These are phyloP conservation scores for Fusarium sp. DNA, from an alignment of 2,329 filamentous ascomycete genomes.

Conservation along the genomic window DNA sequence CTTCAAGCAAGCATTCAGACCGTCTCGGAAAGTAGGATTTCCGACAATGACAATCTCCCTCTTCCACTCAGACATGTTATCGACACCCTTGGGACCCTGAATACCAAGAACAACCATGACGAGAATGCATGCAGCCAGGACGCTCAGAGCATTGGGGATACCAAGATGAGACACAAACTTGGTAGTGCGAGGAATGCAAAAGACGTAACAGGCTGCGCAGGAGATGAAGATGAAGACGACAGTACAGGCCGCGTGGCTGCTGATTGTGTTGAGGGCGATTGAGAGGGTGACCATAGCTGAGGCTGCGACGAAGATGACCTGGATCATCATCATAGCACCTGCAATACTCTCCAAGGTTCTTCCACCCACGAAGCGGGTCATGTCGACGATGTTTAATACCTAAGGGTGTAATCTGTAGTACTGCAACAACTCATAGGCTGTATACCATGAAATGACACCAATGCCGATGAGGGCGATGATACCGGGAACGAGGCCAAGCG, in stretches of 20 bases:
- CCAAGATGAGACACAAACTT: slow-evolving; percentile 26
- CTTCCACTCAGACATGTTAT: slow-evolving; percentile 25
- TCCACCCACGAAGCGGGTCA: slow-evolving; percentile 62
- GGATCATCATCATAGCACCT: slow-evolving; percentile 33
- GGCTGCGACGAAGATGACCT: slow-evolving; percentile 31
- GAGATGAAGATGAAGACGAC: slow-evolving; percentile 28
- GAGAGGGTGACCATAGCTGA: slow-evolving; percentile 30
- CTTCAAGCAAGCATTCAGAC: slow-evolving; percentile 36
- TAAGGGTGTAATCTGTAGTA: slow-evolving; percentile 74
- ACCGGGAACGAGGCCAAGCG: slow-evolving; percentile 72
- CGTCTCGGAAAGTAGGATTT: slow-evolving; percentile 32
- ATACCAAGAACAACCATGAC: slow-evolving; percentile 35
- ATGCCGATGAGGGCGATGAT: slow-evolving; percentile 72
- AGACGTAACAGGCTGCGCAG: slow-evolving; percentile 12
- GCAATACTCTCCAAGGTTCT: slow-evolving; percentile 12
- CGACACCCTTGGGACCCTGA: neutral
- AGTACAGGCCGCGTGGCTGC: slow-evolving; percentile 16
- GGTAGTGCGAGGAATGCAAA: slow-evolving; percentile 22
- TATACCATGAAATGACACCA: slow-evolving; percentile 70
- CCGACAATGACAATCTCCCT: slow-evolving; percentile 34
- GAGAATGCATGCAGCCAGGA: slow-evolving; percentile 19
- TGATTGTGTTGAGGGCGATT: slow-evolving; percentile 34
- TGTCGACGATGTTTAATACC: slow-evolving; percentile 73
- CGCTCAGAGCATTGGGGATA: slow-evolving; percentile 29
- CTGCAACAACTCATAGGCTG: slow-evolving; percentile 59